phyloP scores from a whole-genome alignment of 305 asterid genomes.

The Euphrasia arctica region DNA sequence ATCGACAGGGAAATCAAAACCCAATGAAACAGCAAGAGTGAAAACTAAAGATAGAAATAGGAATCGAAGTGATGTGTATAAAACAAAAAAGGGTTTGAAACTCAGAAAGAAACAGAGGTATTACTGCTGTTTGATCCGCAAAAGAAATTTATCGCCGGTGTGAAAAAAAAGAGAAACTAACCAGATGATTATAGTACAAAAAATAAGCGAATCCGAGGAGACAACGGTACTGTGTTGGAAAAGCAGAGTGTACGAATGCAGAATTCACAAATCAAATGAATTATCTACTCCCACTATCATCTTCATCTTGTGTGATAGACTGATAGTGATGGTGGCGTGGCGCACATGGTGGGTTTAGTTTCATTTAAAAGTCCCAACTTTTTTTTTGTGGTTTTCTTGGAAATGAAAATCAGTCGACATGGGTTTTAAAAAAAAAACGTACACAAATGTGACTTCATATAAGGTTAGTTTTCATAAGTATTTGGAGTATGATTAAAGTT shows the following conservation, averaged over 20 bases:
- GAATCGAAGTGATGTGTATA: neutral
- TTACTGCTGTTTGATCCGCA: neutral
- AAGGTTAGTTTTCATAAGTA: no score
- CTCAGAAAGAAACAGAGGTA: neutral
- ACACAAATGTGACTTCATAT: no score
- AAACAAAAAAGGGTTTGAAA: neutral
- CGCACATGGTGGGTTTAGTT: no score
- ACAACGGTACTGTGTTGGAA: slow-evolving; percentile 35
- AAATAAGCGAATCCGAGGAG: slow-evolving; percentile 26
- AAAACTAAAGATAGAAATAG: neutral
- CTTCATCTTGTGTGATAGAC: no score
- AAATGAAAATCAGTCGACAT: no score
- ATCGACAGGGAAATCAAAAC: neutral
- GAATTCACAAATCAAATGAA: neutral
- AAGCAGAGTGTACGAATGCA: slow-evolving; percentile 4
- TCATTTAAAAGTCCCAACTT: no score
- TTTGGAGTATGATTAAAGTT: no score
- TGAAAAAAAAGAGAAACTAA: neutral
- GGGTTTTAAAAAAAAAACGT: no score
- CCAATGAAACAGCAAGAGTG: neutral
- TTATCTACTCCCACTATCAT: no score
- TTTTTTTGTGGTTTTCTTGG: no score
- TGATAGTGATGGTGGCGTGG: no score
- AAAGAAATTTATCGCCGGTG: no score
- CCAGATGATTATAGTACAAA: neutral